Percentiles rank a stretch among this genome's conserved stretches.
Conservation (phyloP, 495 filamentous ascomycete species). For the Hypoxylon perforatum region DNA sequence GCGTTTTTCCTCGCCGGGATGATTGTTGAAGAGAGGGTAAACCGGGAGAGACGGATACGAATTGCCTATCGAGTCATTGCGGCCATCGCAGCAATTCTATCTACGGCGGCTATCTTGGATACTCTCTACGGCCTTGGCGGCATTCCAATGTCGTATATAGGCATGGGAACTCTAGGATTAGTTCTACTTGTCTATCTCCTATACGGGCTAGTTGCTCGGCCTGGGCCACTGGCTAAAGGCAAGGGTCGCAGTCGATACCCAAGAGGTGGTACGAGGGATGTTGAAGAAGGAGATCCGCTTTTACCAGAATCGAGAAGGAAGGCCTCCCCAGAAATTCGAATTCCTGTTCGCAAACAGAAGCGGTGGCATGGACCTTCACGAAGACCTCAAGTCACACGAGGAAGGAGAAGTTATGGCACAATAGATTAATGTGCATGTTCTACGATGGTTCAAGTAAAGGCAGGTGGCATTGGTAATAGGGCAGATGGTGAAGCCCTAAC, state of each 20-base stretch:
- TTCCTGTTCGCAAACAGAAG: conserved; percentile 36
- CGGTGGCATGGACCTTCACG: conserved; percentile 39
- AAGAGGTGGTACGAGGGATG: conserved; percentile 8
- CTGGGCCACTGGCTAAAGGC: conserved; percentile 36
- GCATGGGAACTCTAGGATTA: conserved; percentile 35
- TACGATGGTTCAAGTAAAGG: not conserved
- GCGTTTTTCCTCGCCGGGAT: conserved; percentile 38
- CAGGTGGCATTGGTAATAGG: not conserved
- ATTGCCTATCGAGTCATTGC: conserved; percentile 31
- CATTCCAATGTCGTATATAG: conserved; percentile 42
- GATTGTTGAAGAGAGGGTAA: conserved; percentile 36
- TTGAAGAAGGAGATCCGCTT: conserved; percentile 36
- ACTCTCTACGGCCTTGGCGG: conserved; percentile 39
- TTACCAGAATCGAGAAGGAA: conserved; percentile 20
- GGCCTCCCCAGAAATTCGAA: conserved; percentile 26
- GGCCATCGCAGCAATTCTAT: conserved; percentile 17
- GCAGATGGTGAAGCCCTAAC: not conserved
- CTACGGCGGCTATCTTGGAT: conserved; percentile 32
- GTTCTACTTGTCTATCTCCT: conserved; percentile 35
- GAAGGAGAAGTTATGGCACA: conserved; percentile 35
- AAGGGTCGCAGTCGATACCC: conserved; percentile 24
- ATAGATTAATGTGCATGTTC: conserved; percentile 21
- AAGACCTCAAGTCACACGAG: conserved; percentile 25
- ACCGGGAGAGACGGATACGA: conserved; percentile 22
- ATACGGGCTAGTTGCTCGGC: conserved; percentile 35